These are phyloP conservation scores for Trichosporon inkin DNA, from an alignment of 1,284 basidiomycete species.

Conservation along the genomic window DNA sequence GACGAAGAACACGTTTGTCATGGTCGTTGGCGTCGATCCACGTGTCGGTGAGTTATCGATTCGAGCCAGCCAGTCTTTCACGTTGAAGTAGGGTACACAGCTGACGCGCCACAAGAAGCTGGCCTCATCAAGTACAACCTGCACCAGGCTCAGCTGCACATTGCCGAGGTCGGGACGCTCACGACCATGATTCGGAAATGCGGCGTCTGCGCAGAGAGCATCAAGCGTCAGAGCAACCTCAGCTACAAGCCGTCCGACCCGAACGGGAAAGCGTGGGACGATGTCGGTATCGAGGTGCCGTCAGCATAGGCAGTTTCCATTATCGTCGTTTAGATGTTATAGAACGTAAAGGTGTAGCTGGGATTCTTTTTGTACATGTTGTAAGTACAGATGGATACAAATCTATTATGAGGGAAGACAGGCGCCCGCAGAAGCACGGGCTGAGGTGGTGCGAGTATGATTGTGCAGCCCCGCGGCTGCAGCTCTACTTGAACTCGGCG, in stretches of 20 bases:
- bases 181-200: slow-evolving; percentile 42
- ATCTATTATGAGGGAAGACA: background rate
- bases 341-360: background rate
- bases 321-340: background rate
- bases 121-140: slow-evolving; percentile 54
- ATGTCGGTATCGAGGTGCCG: slow-evolving; percentile 23
- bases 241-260: slow-evolving; percentile 39
- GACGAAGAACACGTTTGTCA: slow-evolving; percentile 89
- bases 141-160: slow-evolving; percentile 50
- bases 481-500: slow-evolving; percentile 32
- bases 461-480: background rate
- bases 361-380: slow-evolving; percentile 8
- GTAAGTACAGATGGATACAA: slow-evolving; percentile 10
- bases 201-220: slow-evolving; percentile 32
- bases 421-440: background rate
- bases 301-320: background rate
- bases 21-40: slow-evolving; percentile 76
- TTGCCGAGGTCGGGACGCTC: slow-evolving; percentile 48
- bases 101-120: slow-evolving; percentile 44
- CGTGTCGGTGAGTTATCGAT: slow-evolving; percentile 65
- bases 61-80: no score
- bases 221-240: slow-evolving; percentile 24
- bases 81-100: background rate
- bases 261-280: slow-evolving; percentile 40
- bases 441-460: background rate